These are phyloP conservation scores for Parasitella parasitica DNA, from an alignment of 371 early-diverging fungal species.

Conservation along the genomic window DNA sequence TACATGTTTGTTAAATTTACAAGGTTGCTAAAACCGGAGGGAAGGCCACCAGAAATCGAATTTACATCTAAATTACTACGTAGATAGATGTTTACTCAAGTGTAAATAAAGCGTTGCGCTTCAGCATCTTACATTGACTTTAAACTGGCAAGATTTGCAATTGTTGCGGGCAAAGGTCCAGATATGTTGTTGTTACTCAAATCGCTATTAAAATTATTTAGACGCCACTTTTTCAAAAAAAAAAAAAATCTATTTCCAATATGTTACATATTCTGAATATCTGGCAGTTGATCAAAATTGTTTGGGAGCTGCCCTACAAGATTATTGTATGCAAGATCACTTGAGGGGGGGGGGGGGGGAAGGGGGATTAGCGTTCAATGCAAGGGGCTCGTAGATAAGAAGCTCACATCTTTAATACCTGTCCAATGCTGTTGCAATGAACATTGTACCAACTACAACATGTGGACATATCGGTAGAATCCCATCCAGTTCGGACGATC, in stretches of 20 bases:
- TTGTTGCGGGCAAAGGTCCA: slow-evolving; percentile 43
- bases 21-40: slow-evolving; percentile 21
- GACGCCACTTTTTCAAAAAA: neutral
- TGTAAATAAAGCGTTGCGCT: neutral
- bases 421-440: slow-evolving; percentile 33
- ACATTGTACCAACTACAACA: slow-evolving; percentile 50
- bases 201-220: slow-evolving; percentile 32
- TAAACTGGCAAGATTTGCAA: slow-evolving; percentile 24
- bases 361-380: neutral
- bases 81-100: neutral
- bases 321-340: slow-evolving; percentile 48
- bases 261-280: slow-evolving; percentile 49
- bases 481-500: slow-evolving; percentile 42
- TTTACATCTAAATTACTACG: slow-evolving; percentile 45
- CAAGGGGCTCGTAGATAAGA: neutral
- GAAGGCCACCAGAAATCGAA: slow-evolving; percentile 29
- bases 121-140: slow-evolving; percentile 21
- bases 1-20: slow-evolving; percentile 37
- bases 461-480: slow-evolving; percentile 36
- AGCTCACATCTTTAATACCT: slow-evolving; percentile 41
- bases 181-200: slow-evolving; percentile 52
- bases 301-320: slow-evolving; percentile 50
- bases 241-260: neutral
- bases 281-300: slow-evolving; percentile 37
- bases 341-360: slow-evolving; percentile 2